Percentiles rank a stretch among this genome's conserved stretches.
phyloP scores from a whole-genome alignment of 2,329 filamentous ascomycete genomes.

The Botrytis elliptica region DNA sequence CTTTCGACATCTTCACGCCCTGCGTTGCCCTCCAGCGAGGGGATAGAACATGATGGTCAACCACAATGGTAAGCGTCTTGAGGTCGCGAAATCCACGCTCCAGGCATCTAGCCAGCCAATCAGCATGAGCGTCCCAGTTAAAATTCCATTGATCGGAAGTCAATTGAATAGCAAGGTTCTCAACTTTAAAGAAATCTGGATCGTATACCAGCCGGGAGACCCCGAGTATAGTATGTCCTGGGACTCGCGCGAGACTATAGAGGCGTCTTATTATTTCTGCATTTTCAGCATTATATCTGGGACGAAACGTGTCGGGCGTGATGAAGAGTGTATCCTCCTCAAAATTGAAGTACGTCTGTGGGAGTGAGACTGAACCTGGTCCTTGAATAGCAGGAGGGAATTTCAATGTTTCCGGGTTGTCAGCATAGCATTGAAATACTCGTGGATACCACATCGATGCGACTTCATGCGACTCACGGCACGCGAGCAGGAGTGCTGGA shows the following conservation, averaged over 20 bases:
- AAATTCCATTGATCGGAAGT: not conserved
- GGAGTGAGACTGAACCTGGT: not conserved
- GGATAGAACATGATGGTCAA: not conserved
- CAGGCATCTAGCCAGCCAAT: not conserved
- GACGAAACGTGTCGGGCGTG: not conserved
- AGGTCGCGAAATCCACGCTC: not conserved
- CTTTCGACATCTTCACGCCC: not conserved
- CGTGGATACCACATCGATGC: conserved; percentile 4
- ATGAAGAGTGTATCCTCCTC: conserved; percentile 14
- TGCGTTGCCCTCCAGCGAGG: not conserved
- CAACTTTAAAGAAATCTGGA: not conserved
- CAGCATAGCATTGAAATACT: not conserved
- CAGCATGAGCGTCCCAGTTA: not conserved
- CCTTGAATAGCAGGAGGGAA: not conserved
- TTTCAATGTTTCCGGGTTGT: not conserved
- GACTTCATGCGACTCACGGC: conserved; percentile 10
- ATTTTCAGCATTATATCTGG: not conserved
- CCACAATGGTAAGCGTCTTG: not conserved
- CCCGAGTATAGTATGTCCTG: not conserved
- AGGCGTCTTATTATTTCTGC: no score
- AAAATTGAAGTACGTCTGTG: conserved; percentile 20
- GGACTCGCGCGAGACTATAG: no score
- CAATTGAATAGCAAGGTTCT: not conserved
- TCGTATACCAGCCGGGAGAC: not conserved
- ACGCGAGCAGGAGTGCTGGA: conserved; percentile 13